phyloP scores from a whole-genome alignment of 1,139 yeast species.

The Saccharomyces hybrid region DNA sequence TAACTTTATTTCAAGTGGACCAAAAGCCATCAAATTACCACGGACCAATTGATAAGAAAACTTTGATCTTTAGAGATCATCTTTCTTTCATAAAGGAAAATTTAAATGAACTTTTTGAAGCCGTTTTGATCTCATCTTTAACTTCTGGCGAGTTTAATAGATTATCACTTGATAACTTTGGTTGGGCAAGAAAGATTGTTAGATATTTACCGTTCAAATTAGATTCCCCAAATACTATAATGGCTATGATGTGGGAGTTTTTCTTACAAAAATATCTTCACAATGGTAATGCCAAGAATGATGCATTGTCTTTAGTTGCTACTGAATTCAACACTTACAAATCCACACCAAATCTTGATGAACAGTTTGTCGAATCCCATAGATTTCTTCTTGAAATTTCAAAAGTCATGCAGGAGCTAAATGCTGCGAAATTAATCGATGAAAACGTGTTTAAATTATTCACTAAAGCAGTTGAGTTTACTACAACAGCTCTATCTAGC shows the following conservation, averaged over 20 bases:
- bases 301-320: constrained; percentile 26
- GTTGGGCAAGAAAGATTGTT: constrained; percentile 52
- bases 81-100: constrained; percentile 46
- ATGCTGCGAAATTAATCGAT: constrained; percentile 15
- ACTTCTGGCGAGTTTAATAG: constrained; percentile 46
- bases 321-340: constrained; percentile 27
- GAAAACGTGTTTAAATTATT: constrained; percentile 16
- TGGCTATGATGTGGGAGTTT: constrained; percentile 33
- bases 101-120: constrained; percentile 51
- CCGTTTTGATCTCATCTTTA: constrained; percentile 44
- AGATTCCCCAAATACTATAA: constrained; percentile 28
- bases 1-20: constrained; percentile 47
- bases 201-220: constrained; percentile 51
- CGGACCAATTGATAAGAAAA: constrained; percentile 62
- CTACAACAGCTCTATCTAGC: constrained; percentile 13
- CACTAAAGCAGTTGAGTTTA: constrained; percentile 21
- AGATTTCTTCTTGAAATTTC: constrained; percentile 18
- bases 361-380: constrained; percentile 22
- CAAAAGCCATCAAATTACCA: constrained; percentile 54
- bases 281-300: constrained; percentile 27
- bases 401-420: constrained; percentile 13
- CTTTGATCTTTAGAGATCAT: constrained; percentile 62
- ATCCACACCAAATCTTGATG: constrained; percentile 24
- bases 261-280: constrained; percentile 29
- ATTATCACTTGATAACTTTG: constrained; percentile 32